Evolutionary conservation across 1,284 basidiomycete species (phyloP), one percentile per base, ranked within the genome.

Genomic region (Sparassis latifolia): DNA sequence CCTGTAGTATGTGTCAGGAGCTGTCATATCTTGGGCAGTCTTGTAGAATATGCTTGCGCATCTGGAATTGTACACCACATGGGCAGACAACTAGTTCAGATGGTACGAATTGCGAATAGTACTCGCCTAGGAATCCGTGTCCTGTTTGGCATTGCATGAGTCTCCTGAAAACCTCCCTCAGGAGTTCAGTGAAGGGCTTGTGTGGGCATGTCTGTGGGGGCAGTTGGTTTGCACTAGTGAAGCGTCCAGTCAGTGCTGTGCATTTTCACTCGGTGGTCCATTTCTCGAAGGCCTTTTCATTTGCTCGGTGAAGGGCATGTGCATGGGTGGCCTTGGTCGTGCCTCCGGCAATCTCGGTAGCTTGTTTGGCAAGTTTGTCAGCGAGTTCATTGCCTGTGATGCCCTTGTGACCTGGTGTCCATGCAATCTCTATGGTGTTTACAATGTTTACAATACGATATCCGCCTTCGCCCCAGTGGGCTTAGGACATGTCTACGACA

Each of bases 61-160:
- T 60, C 49, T 68, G 61, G 2, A 60, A 33, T 2, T 30, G 29
- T 45, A 58, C 55, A 4, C 59, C 63, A 44, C 66, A 69, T 27
- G 64, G 58, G 59, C 66, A 68, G 41, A 46, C 51, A 43, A 51
- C 50, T 38, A 47, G n/a, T 52, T 64, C 58, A 32, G 45, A 44
- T 7, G 61, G 61, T 9, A 64, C 54, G 50, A 67, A 66, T 10
- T 52, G 30, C 4, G 33, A n/a, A 47, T 62, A 59, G 53, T 62
- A 67, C 54, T 67, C 62, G 37, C 66, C 63, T 20, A 52, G 55
- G 58, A 62, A 64, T 4, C 50, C 55, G 44, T 67, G 65, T 20
- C 61, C 60, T 29, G 58, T 66, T 4, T 63, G 52, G 49, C 58
- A 61, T 51, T 68, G 66, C 0, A 57, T 45, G 1, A 58, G 38